Conservation (phyloP, 2,329 filamentous ascomycete species). For the Nothopassalora personata region DNA sequence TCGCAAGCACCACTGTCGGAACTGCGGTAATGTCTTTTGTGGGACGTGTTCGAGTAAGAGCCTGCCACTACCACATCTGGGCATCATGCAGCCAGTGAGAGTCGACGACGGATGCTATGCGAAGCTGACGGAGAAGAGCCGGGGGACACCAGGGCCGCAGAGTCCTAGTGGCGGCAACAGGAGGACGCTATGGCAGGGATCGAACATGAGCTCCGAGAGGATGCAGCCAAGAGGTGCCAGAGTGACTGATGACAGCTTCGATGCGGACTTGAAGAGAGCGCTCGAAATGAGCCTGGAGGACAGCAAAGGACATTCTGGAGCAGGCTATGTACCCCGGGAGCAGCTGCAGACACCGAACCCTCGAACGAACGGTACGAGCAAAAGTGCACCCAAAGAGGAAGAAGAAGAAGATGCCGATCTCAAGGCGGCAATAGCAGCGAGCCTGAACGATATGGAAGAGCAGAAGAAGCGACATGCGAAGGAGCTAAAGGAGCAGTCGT, state of each 20-base stretch:
- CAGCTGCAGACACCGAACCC: conserved; percentile 19
- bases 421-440: conserved; percentile 91
- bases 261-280: conserved; percentile 89
- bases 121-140: conserved; percentile 72
- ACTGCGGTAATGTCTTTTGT: conserved; percentile 96
- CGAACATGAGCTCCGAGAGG: conserved; percentile 28
- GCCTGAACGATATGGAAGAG: conserved; percentile 93
- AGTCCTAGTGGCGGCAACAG: conserved; percentile 22
- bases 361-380: conserved; percentile 32
- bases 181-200: conserved; percentile 59
- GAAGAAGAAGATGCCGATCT: conserved; percentile 91
- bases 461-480: conserved; percentile 89
- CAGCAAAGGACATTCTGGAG: conserved; percentile 65
- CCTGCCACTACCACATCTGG: conserved; percentile 82
- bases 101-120: conserved; percentile 95
- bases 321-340: conserved; percentile 64
- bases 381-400: conserved; percentile 34
- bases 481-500: conserved; percentile 67
- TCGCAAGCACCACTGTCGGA: conserved; percentile 95
- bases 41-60: conserved; percentile 89
- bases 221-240: conserved; percentile 91
- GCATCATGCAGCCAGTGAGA: conserved; percentile 82
- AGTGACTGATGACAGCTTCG: conserved; percentile 68
- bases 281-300: conserved; percentile 97
- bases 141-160: conserved; percentile 32